These are phyloP conservation scores for Chrysoporthe austroafricana DNA, from an alignment of 2,329 filamentous ascomycete species.

Conservation along the genomic window DNA sequence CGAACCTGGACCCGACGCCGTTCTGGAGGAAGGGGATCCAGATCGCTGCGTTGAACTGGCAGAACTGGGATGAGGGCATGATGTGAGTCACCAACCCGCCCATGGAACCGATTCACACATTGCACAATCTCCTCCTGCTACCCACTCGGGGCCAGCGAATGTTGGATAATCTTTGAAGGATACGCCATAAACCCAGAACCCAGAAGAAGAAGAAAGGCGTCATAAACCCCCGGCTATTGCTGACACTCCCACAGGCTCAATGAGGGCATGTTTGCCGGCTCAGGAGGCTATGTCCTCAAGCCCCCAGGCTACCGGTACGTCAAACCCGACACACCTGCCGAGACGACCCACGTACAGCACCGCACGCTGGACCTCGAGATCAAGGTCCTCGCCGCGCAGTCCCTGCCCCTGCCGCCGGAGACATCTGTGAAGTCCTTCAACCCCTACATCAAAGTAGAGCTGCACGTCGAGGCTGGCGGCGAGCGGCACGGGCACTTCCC, in stretches of 20 bases:
- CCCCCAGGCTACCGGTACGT: constrained; percentile 55
- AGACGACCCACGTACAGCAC: constrained; percentile 47
- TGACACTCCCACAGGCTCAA: constrained; percentile 58
- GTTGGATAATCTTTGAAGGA: no score
- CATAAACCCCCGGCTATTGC: neutral
- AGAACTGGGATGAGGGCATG: constrained; percentile 87
- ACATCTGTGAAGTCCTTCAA: constrained; percentile 63
- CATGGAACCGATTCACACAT: no score
- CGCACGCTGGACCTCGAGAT: constrained; percentile 72
- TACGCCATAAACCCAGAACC: no score
- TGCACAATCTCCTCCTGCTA: no score
- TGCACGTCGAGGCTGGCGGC: constrained; percentile 75
- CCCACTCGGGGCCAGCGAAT: no score
- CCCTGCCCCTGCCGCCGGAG: constrained; percentile 66
- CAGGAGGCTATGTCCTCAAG: constrained; percentile 85
- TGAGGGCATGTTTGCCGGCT: constrained; percentile 85
- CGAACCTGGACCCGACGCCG: constrained; percentile 81
- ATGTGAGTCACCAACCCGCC: constrained; percentile 55
- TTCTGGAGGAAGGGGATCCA: constrained; percentile 92
- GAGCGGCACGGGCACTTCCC: constrained; percentile 40
- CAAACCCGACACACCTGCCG: constrained; percentile 36
- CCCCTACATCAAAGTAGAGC: constrained; percentile 81
- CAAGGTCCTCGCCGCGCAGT: constrained; percentile 76
- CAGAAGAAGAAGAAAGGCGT: neutral
- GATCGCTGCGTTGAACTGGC: constrained; percentile 93